Base-by-base conservation (phyloP, 1,284 basidiomycete species). In the Pyrrhoderma noxium region DNA sequence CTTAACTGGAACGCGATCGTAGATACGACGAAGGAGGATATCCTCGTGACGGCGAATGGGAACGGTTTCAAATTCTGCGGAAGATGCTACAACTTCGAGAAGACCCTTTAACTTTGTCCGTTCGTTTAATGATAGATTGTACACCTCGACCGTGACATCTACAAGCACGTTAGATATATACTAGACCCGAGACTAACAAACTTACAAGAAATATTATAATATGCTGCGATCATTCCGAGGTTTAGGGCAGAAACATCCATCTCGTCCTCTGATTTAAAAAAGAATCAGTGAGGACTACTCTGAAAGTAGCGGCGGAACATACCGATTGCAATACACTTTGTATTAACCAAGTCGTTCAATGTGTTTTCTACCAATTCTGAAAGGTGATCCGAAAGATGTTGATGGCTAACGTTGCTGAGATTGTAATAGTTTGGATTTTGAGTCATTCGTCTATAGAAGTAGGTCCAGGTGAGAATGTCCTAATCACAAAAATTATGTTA, bases 1-100 rank as follows among this genome's bases (percentile, higher is more conserved):
- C 72, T 99, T 99, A 70, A 97, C 90, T 1, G 95, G 95, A 0
- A 97, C 85, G n/a, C 94, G 89, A 64, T 98, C 93, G 67, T 99
- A 99, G 57, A 96, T 89, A 11, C 91, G 82, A 43, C 82, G 81
- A 14, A 93, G 77, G 1, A 94, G 67, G 1, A 76, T 64, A 51
- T 94, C 91, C 68, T 94, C 90, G 67, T 92, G 89, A 46, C 94
- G 87, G 22, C 95, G 85, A 58, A 99, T 97, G 2, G 95, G 93
- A 54, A 99, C 85, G 8, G 75, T 76, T 67, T 99, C 95, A 64
- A 98, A 99, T 67, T 99, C 96, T 46, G 93, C 88, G 0, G 95
- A 95, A 0, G 93, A 95, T 0, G 90, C 89, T 5, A 99, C 89
- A 49, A 99, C 95, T 69, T 99, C 94, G 35, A 99, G 78, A 21